These are phyloP conservation scores for Debaryomyces nepalensis DNA, from an alignment of 1,139 yeast genomes.

Conservation along the genomic window DNA sequence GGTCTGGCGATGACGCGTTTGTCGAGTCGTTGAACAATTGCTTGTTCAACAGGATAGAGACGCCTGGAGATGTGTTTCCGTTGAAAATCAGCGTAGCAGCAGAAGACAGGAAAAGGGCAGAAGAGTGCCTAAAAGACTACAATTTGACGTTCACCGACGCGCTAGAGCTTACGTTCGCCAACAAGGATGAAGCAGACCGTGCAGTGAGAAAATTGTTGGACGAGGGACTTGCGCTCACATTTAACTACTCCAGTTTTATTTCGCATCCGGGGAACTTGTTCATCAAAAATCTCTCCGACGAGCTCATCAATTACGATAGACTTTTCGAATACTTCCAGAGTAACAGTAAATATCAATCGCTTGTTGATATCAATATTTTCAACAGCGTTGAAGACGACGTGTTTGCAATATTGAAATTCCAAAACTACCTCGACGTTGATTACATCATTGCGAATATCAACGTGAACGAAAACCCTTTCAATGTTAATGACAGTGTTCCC, in stretches of 20 bases:
- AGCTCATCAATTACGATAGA: constrained; percentile 23
- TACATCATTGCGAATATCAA: constrained; percentile 27
- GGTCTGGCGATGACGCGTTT: not conserved
- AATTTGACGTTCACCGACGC: constrained; percentile 10
- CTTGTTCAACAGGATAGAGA: constrained; percentile 10
- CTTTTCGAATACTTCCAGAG: constrained; percentile 32
- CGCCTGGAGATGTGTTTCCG: constrained; percentile 14
- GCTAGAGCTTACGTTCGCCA: constrained; percentile 5
- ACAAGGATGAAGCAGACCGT: constrained; percentile 13
- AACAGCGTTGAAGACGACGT: constrained; percentile 26
- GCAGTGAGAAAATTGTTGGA: constrained; percentile 14
- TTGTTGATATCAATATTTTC: constrained; percentile 36
- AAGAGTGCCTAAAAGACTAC: constrained; percentile 12
- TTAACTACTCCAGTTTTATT: constrained; percentile 46
- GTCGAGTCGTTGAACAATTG: constrained; percentile 12
- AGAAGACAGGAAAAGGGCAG: constrained; percentile 8
- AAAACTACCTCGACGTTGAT: constrained; percentile 44
- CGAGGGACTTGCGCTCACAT: constrained; percentile 15
- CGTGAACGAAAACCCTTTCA: constrained; percentile 36
- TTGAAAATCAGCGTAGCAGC: constrained; percentile 10
- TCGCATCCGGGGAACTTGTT: constrained; percentile 71
- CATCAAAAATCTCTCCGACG: constrained; percentile 48
- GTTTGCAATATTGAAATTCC: constrained; percentile 43
- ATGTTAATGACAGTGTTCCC: constrained; percentile 29
- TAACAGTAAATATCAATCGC: constrained; percentile 31